These are phyloP conservation scores for Lactifluus volemus DNA, from an alignment of 768 basidiomycete species.

Conservation along the genomic window DNA sequence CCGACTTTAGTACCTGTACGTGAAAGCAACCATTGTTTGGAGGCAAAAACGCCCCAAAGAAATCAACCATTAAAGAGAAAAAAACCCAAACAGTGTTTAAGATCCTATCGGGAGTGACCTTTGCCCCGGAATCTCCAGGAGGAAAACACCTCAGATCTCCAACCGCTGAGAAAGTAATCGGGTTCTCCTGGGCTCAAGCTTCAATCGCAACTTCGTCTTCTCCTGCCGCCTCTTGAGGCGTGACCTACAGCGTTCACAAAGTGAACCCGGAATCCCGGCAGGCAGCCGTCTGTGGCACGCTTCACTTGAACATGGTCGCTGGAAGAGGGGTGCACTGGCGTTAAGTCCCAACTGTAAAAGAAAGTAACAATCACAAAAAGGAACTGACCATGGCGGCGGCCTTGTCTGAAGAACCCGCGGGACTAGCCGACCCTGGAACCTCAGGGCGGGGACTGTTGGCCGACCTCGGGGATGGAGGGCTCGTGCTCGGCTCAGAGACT, in stretches of 20 bases:
- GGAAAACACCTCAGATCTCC: not conserved
- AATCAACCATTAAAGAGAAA: not conserved
- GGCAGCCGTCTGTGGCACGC: conserved; percentile 33
- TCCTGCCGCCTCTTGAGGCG: conserved; percentile 39
- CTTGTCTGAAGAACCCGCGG: not conserved
- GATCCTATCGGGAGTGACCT: not conserved
- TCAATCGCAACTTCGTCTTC: conserved; percentile 36
- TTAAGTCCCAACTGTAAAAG: not conserved
- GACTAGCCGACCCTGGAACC: not conserved
- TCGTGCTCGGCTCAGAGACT: not conserved
- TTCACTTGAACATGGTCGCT: conserved; percentile 28
- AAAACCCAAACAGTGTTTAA: not conserved
- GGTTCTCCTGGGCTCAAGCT: conserved; percentile 31
- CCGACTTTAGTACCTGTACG: not conserved
- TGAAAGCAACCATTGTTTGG: not conserved
- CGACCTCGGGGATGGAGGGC: not conserved
- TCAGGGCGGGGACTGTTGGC: not conserved
- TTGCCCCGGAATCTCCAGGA: not conserved
- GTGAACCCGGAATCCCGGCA: conserved; percentile 21
- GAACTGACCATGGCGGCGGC: not conserved
- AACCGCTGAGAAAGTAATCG: not conserved
- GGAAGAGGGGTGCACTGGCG: not conserved
- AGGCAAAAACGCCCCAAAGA: not conserved
- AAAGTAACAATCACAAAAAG: not conserved
- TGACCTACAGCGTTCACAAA: conserved; percentile 38